Evolutionary conservation across 1,284 basidiomycete genomes (phyloP), one percentile per base, ranked within the genome.

Genomic region (Neonothopanus nambi): DNA sequence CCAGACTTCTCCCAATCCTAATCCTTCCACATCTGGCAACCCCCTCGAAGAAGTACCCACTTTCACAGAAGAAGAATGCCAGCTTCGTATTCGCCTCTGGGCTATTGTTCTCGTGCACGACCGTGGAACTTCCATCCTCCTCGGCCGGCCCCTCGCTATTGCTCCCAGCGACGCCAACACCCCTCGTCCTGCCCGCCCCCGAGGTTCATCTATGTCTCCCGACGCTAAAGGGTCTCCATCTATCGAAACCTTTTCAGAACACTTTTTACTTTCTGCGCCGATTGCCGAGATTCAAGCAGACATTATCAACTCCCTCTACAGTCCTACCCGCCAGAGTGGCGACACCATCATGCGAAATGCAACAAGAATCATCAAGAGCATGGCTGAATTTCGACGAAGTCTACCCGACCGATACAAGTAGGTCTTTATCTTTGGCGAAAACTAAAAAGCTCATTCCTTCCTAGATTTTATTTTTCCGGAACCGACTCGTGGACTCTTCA

Each of bases 271-370:
- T 15, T 87, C 84, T 21, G 79, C 82, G 41, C 82, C 85, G 13
- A 76, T 91, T 48, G 84, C 85, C 18, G 86, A 89, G 57, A 89
- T 92, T 51, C 90, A 92, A 58, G 89, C 89, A 2, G 89, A 92
- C 59, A 89, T 92, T 56, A 87, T 92, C 70, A 89, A 88, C 63
- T 88, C 87, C 3, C 75, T 92, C 13, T 92, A 92, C 65, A 78
- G 82, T 3, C 89, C 90, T 0, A 82, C 82, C 13, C 77, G 77
- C 40, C 85, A 86, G 65, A 78, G 76, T 23, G 79, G 77, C 0
- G 86, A 89, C 58, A 72, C 79, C 5, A 81, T 90, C 59, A 83
- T 91, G 77, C 79, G 82, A 37, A 84, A 89, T 61, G 87, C 89
- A 17, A 85, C 78, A 20, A 77, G 89, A 44, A 90, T 92, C 52